These are phyloP conservation scores for Leccinum variicolor DNA, from an alignment of 768 basidiomycete genomes.

Conservation along the genomic window DNA sequence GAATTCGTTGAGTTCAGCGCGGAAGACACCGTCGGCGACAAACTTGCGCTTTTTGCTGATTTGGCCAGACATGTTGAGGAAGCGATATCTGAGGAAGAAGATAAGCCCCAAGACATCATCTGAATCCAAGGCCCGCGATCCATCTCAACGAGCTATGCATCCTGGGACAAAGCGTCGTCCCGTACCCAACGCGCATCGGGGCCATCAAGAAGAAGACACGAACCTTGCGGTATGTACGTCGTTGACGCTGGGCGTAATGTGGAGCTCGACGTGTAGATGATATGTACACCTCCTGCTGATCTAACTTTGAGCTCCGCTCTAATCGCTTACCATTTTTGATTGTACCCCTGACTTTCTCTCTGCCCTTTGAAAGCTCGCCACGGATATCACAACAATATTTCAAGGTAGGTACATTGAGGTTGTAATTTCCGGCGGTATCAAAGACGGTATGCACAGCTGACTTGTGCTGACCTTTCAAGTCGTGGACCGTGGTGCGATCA, in stretches of 20 bases:
- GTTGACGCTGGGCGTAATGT: conserved; percentile 17
- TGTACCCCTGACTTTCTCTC: conserved; percentile 1
- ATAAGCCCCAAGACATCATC: conserved; percentile 26
- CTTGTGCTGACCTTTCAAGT: neutral
- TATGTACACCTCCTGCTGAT: conserved; percentile 10
- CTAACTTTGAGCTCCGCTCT: conserved; percentile 23
- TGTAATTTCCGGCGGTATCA: neutral
- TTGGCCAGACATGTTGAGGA: conserved; percentile 67
- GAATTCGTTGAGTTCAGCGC: conserved; percentile 99
- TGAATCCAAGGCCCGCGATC: conserved; percentile 12
- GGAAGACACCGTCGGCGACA: conserved; percentile 98
- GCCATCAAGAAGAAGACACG: conserved; percentile 6
- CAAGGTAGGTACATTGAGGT: neutral
- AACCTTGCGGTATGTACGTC: conserved; percentile 24
- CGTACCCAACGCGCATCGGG: neutral
- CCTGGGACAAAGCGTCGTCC: neutral
- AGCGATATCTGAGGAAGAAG: conserved; percentile 11
- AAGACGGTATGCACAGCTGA: neutral
- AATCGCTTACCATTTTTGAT: conserved; percentile 11
- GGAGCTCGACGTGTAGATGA: conserved; percentile 12
- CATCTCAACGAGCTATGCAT: conserved; percentile 11
- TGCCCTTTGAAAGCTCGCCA: neutral
- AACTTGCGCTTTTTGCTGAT: conserved; percentile 99
- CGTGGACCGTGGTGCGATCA: neutral
- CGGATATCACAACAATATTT: neutral